Evolutionary conservation across 2,329 filamentous ascomycete species (phyloP).

Genomic region (Neopestalotiopsis sp.): DNA sequence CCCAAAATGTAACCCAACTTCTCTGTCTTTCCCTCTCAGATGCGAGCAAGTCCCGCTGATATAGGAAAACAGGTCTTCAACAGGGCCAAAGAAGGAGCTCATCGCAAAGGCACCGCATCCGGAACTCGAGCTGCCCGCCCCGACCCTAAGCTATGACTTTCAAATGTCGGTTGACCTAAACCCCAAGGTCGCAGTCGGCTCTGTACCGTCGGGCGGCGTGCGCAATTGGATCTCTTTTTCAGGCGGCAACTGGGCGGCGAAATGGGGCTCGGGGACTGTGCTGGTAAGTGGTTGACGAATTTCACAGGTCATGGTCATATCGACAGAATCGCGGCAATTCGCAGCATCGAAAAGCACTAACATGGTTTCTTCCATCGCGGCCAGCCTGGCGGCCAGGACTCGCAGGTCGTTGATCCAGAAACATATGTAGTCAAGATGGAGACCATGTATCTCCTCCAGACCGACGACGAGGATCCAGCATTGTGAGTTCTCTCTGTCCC

Average conservation of each 20-base stretch:
- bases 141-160: slow-evolving; percentile 55
- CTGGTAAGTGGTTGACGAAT: slow-evolving; percentile 31
- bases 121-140: slow-evolving; percentile 49
- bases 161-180: slow-evolving; percentile 54
- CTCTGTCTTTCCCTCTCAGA: neutral
- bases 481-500: slow-evolving; percentile 38
- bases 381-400: slow-evolving; percentile 43
- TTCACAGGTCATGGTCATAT: too few species aligned
- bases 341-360: neutral
- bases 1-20: neutral
- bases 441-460: slow-evolving; percentile 56
- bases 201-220: slow-evolving; percentile 42
- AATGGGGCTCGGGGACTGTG: slow-evolving; percentile 54
- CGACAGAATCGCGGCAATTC: neutral
- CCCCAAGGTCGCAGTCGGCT: slow-evolving; percentile 49
- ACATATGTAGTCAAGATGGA: slow-evolving; percentile 42
- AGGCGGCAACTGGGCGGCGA: slow-evolving; percentile 53
- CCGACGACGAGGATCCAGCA: slow-evolving; percentile 52
- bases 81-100: neutral
- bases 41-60: neutral
- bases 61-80: neutral
- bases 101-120: slow-evolving; percentile 35
- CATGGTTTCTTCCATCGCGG: too few species aligned
- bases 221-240: slow-evolving; percentile 57
- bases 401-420: slow-evolving; percentile 37